Evolutionary conservation across 2,329 filamentous ascomycete species (phyloP).

Genomic region (Penicillium glabrum): DNA sequence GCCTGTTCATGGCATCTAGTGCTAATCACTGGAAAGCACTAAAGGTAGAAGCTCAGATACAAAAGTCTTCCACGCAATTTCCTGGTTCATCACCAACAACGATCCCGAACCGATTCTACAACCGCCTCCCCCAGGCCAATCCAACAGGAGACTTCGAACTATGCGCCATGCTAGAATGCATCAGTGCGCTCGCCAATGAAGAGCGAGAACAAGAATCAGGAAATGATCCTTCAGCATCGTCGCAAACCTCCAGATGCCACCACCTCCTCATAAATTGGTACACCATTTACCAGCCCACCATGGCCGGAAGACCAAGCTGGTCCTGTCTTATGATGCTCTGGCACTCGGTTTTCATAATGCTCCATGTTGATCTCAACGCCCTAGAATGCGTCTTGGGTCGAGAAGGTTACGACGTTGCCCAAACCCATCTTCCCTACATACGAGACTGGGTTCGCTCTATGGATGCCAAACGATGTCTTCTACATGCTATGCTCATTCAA

Average conservation of each 20-base stretch:
- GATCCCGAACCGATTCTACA: background rate
- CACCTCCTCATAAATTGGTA: slow-evolving; percentile 18
- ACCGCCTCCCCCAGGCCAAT: background rate
- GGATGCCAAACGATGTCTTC: slow-evolving; percentile 8
- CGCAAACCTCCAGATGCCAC: slow-evolving; percentile 6
- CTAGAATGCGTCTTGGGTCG: slow-evolving; percentile 11
- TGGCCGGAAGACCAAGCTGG: background rate
- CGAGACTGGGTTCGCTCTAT: background rate
- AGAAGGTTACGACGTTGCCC: slow-evolving; percentile 1
- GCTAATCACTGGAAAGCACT: slow-evolving; percentile 7
- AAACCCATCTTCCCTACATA: background rate
- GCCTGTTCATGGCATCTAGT: slow-evolving; percentile 8
- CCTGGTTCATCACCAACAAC: background rate
- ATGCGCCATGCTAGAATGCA: slow-evolving; percentile 6
- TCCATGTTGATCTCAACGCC: slow-evolving; percentile 26
- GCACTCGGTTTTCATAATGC: slow-evolving; percentile 28
- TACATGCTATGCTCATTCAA: slow-evolving; percentile 11
- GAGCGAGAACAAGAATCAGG: background rate
- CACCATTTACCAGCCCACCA: background rate
- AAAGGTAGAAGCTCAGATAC: background rate
- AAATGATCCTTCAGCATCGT: background rate
- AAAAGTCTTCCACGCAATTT: background rate
- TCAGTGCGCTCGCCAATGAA: slow-evolving; percentile 7
- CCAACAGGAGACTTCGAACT: slow-evolving; percentile 2
- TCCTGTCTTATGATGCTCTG: slow-evolving; percentile 20